Evolutionary conservation across 2,329 filamentous ascomycete species (phyloP), one percentile per base, ranked within the genome.

Genomic region (Colletotrichum paranaense): DNA sequence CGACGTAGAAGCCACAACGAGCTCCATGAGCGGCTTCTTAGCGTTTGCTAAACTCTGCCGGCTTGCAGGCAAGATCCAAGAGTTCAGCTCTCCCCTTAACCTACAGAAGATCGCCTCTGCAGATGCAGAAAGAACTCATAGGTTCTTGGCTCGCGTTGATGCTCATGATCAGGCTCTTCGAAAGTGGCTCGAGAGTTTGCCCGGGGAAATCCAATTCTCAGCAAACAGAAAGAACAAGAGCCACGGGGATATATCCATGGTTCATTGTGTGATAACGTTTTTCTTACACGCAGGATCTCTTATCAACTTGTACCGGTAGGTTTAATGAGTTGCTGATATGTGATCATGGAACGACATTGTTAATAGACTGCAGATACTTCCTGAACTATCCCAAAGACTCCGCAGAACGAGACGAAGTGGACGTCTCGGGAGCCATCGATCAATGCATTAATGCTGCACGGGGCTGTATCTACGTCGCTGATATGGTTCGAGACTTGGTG

Each of bases 241-340:
- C 6, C 24, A 57, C 12, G 74, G 74, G 1, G 71, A 74, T 5
- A 69, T 75, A 7, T 69, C 76, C n/a, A 73, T 79, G 30, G 75
- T 77, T 19, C 79, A 79, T 77, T 77, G 78, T 67, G 77, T 79
- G 4, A 78, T 80, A 16, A 73, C 78, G 22, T 80, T 79, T 60
- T 78, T 80, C 9, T 56, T 79, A 14, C 79, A 79, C 67, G 76
- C 78, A 2, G 78, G 78, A 1, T 78, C 76, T 4, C 72, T 80
- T 0, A 57, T 80, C 12, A 79, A 76, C 38, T 76, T 80, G 3
- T 78, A 78, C 42, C 62, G 77, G 74, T 77, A 65, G 2, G 14
- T 8, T 6, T 7, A 46, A 19, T 19, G 1, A 38, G 4, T 11
- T 19, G 11, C 28, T 3, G 65, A 57, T n/a, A 16, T 16, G 12